Base-by-base conservation (phyloP, 2,329 filamentous ascomycete species). In the Fusarium goolgardi region DNA sequence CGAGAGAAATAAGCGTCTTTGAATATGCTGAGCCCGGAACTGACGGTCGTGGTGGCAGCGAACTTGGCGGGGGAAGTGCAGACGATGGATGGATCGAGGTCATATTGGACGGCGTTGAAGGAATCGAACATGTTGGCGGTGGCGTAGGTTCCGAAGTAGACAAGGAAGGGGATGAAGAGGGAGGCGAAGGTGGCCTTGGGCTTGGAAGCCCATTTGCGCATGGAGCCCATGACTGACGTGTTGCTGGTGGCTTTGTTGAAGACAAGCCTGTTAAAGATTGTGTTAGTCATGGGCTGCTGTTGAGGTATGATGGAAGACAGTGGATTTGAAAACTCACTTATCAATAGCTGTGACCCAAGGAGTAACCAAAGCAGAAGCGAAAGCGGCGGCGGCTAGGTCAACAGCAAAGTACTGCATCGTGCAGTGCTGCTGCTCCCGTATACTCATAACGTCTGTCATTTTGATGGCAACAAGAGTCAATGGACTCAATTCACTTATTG, bases 291-390 rank as follows among this genome's bases (percentile, higher is more conserved):
- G 1, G 20, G 7, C 2, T 7, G 16, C 20, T 37, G 6, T 29
- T 29, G 18, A 23, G 4, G 9, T 8, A 3, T 13, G 13, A 27
- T 7, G 1, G 39, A 4, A 21, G 3, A 3, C 3, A 0, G n/a
- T 40, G 8, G 34, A n/a, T 1, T 11, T 15, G 16, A 2, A 11
- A 6, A 69, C 71, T 63, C 23, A 73, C 71, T 69, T 71, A 15
- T 73, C 70, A 25, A 73, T 73, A 15, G 71, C 71, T n/a, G 68
- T 70, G 12, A 73, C 71, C 71, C 71, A 73, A 13, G 71, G 71
- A 49, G 71, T 70, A 16, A 73, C 71, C 31, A 73, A 39, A 21
- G 70, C 71, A 52, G 71, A 72, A 23, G 71, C 71, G 11, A 73
- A 61, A 6, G 71, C 67, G 0, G 71, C 71, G 23, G 71, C 71